phyloP scores from a whole-genome alignment of 441 rosid genomes.

The Populus trichocarpa region DNA sequence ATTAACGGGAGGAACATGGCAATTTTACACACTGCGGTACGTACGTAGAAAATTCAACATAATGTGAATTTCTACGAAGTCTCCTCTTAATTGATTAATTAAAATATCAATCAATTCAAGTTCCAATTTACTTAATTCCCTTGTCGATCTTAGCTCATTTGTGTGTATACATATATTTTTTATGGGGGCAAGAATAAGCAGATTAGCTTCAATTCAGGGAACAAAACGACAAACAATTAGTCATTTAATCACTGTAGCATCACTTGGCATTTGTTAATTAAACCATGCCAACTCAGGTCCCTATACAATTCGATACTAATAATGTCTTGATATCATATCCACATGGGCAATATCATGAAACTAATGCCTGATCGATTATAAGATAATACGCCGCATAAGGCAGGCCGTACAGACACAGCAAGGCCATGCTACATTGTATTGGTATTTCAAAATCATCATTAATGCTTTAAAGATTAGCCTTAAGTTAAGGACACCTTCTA shows the following conservation, averaged over 20 bases:
- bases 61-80: not conserved
- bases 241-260: conserved; percentile 8
- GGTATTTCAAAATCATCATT: not conserved
- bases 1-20: not conserved
- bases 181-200: conserved; percentile 1
- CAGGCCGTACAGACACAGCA: conserved; percentile 28
- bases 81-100: not conserved
- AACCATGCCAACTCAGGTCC: conserved; percentile 1
- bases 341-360: conserved; percentile 16
- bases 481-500: not conserved
- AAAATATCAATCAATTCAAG: not conserved
- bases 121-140: not conserved
- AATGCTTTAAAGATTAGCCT: not conserved
- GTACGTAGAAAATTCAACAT: not conserved
- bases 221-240: conserved; percentile 30
- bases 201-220: conserved; percentile 23
- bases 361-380: not conserved
- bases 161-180: not conserved
- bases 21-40: not conserved
- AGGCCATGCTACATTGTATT: conserved; percentile 10
- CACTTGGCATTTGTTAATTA: conserved; percentile 5
- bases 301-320: not conserved
- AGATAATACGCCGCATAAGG: conserved; percentile 17
- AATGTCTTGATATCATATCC: not conserved
- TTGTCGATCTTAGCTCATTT: not conserved